Evolutionary conservation across 352 stramenopile species (phyloP).

Genomic region (Phytophthora ohioensis): DNA sequence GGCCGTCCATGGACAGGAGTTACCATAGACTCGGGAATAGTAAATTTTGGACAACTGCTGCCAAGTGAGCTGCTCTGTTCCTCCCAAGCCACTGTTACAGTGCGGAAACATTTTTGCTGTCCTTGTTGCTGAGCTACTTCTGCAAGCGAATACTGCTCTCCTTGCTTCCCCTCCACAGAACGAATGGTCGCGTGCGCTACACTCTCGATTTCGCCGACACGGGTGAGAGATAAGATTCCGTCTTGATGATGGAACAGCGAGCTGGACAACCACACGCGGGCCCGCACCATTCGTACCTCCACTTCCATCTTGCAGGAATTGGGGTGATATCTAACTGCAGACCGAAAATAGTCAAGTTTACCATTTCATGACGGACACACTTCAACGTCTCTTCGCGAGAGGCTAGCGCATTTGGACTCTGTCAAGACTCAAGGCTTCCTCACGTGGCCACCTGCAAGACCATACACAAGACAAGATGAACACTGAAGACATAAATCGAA

Average conservation of each 20-base stretch:
- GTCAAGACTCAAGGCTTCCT: too few species aligned
- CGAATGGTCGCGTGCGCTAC: conserved; percentile 44
- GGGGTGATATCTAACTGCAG: too few species aligned
- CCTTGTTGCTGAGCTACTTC: conserved; percentile 10
- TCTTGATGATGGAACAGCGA: conserved; percentile 39
- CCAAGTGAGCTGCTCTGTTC: conserved; percentile 9
- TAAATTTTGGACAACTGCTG: conserved; percentile 28
- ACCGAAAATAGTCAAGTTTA: conserved; percentile 16
- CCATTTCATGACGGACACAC: not conserved
- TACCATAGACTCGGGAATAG: conserved; percentile 1
- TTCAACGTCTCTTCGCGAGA: conserved; percentile 6
- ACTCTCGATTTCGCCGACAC: conserved; percentile 27
- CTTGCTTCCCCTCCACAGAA: conserved; percentile 16
- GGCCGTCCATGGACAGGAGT: not conserved
- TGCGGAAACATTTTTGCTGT: conserved; percentile 26
- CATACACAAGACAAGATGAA: too few species aligned
- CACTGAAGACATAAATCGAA: conserved; percentile 16
- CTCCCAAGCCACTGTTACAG: conserved; percentile 39
- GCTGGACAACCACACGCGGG: conserved; percentile 52
- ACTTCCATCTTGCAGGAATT: conserved; percentile 34
- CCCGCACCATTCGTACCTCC: conserved; percentile 45
- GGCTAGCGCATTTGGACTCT: too few species aligned
- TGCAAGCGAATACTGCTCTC: conserved; percentile 15
- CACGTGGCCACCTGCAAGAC: too few species aligned
- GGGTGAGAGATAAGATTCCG: conserved; percentile 49